Conservation (phyloP, 495 filamentous ascomycete genomes). For the Pyronema domesticum region DNA sequence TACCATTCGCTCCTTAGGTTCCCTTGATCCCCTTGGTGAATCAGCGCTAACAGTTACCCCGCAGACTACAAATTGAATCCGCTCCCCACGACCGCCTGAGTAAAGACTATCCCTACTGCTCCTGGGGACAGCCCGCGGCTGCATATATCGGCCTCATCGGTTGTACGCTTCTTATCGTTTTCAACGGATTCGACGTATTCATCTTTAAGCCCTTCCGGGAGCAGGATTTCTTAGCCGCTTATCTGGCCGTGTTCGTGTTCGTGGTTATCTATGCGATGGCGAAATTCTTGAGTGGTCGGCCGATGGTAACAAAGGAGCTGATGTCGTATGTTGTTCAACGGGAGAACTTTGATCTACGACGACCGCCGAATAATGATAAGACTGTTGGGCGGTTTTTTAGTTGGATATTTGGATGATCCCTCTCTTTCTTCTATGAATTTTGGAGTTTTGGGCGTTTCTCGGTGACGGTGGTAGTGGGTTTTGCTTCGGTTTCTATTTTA, state of each 20-base stretch:
- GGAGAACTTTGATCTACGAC: background rate
- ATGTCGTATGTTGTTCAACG: slow-evolving; percentile 1
- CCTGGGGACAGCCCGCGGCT: background rate
- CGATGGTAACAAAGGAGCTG: background rate
- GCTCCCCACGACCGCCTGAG: background rate
- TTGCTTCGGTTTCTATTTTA: too few species aligned
- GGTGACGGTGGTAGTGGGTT: too few species aligned
- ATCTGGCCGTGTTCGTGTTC: background rate
- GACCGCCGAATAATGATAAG: background rate
- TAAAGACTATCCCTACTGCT: background rate
- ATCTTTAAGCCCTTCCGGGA: background rate
- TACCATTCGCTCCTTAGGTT: background rate
- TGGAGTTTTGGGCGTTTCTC: too few species aligned
- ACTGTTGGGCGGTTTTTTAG: background rate
- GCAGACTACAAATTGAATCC: background rate
- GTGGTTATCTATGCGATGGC: background rate
- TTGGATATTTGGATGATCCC: background rate
- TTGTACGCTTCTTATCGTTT: background rate
- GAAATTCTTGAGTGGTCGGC: background rate
- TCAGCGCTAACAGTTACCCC: background rate
- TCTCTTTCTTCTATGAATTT: too few species aligned
- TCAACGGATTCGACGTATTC: slow-evolving; percentile 3
- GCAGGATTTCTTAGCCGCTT: background rate
- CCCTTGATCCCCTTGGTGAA: too few species aligned
- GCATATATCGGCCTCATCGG: background rate